Base-by-base conservation (phyloP, 1,284 basidiomycete species). In the Cutaneotrichosporon sp. region DNA sequence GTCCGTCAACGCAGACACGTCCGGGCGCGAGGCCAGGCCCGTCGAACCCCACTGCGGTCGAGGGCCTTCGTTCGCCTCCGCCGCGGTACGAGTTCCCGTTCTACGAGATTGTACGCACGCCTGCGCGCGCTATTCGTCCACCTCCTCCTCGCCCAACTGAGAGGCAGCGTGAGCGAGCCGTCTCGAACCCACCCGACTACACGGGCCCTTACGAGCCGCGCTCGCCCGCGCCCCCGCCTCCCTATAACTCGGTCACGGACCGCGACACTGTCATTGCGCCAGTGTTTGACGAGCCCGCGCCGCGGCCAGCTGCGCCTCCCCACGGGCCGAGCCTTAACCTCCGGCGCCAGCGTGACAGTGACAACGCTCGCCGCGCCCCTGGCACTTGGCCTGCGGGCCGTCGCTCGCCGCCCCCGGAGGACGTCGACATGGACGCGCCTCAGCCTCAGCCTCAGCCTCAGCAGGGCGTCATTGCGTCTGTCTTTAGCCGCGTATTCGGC, bases 51-150 rank as follows among this genome's bases (percentile, higher is more conserved):
- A 14, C 56, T 14, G 18, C 42, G 14, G 30, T 14, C 32, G 60
- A 8, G 16, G 26, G 40, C 11, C 38, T 56, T 13, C 50, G 36
- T 21, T 49, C 52, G 18, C 36, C 62, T 18, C 63, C 66, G 0
- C 66, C 66, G 7, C 50, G 49, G 8, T 67, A 67, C 61, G 66
- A 67, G 61, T 63, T 36, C 31, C 61, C 60, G 7, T 61, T 67
- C 51, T 62, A 56, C 56, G 61, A 61, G 3, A 38, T 67, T 30
- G 38, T 60, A 9, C 60, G 62, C n/a, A 10, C 62, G 14, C 57
- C 62, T 1, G 49, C 51, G 1, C 64, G 60, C 0, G 31, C 21
- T n/a, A 2, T 18, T n/a, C 34, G 9, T 22, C 34, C 38, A 1
- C 55, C 55, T 21, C n/a, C 38, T 9, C 56, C 56, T 36, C 40